Evolutionary conservation across 2,329 filamentous ascomycete species (phyloP).

Genomic region (Berkeleyomyces basicola): DNA sequence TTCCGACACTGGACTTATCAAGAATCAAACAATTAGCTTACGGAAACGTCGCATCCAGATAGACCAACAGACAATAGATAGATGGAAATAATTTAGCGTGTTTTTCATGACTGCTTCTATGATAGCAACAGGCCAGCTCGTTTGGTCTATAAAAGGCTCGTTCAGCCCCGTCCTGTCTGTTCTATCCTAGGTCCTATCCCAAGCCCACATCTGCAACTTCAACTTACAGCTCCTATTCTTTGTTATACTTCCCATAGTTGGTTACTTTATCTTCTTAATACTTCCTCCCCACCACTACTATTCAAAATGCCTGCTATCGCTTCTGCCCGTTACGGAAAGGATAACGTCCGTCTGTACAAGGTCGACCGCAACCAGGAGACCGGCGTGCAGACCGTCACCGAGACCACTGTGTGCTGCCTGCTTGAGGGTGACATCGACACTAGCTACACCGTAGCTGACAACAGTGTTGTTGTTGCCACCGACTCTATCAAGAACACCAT

Average conservation of each 20-base stretch:
- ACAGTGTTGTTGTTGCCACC: constrained; percentile 86
- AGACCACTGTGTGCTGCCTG: constrained; percentile 88
- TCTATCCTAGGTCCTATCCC: neutral
- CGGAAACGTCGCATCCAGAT: neutral
- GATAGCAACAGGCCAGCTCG: neutral
- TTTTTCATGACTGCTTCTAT: neutral
- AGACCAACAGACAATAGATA: neutral
- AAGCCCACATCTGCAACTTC: neutral
- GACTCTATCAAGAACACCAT: constrained; percentile 97
- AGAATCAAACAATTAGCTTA: neutral
- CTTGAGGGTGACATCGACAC: constrained; percentile 82
- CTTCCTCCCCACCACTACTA: neutral
- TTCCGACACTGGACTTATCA: neutral
- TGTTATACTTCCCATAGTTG: neutral
- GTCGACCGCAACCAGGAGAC: constrained; percentile 65
- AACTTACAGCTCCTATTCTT: neutral
- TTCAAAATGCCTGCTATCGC: constrained; percentile 37
- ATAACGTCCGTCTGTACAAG: constrained; percentile 97
- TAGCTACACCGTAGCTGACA: constrained; percentile 86
- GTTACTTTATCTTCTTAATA: neutral
- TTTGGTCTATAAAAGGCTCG: neutral
- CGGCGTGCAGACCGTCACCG: constrained; percentile 68
- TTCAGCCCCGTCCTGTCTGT: neutral
- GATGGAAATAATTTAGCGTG: neutral
- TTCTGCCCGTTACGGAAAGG: constrained; percentile 71